Base-by-base conservation (phyloP, 164 flowering plant genomes). In the Tinospora cordifolia region DNA sequence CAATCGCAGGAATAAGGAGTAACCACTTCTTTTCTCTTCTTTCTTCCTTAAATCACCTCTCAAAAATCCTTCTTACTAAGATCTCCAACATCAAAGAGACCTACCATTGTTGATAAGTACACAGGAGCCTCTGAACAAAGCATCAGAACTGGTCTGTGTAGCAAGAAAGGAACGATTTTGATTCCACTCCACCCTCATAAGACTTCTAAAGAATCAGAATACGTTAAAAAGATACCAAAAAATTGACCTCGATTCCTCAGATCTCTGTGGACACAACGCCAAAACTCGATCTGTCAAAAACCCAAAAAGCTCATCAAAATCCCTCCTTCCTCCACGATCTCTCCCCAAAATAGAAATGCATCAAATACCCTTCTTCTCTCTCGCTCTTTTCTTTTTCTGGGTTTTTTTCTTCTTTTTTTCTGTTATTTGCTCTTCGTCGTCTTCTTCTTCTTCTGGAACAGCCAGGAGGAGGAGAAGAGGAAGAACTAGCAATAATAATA, bases 31-130 rank as follows among this genome's bases (percentile, higher is more conserved):
- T n/a, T n/a, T n/a, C n/a, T n/a, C n/a, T n/a, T n/a, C 8, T 54
- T 21, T 54, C 25, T 69, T 38, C 11, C 25, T 44, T 17, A 27
- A 30, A n/a, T 36, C 62, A 71, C 65, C 84, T 79, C 79, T 65
- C 22, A 3, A 63, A 60, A 44, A 26, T n/a, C 71, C 54, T 19
- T 39, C 40, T 11, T 8, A 34, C n/a, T 49, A 62, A 38, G 68
- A 76, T 72, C 75, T 71, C 70, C 26, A 51, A 67, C 60, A 80
- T 46, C 75, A 72, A 22, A 71, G 75, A 75, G 10, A 70, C 14
- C 54, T 19, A 72, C 75, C 81, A 82, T 71, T 72, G 70, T 67
- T 69, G 68, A 26, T 19, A 27, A 69, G 63, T 57, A 58, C 60
- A 54, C 30, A 39, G 27, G 63, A 66, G 49, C 69, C 70, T 74